These are phyloP conservation scores for Stephanodiscus minutulus DNA, from an alignment of 108 stramenopile species.

Conservation along the genomic window DNA sequence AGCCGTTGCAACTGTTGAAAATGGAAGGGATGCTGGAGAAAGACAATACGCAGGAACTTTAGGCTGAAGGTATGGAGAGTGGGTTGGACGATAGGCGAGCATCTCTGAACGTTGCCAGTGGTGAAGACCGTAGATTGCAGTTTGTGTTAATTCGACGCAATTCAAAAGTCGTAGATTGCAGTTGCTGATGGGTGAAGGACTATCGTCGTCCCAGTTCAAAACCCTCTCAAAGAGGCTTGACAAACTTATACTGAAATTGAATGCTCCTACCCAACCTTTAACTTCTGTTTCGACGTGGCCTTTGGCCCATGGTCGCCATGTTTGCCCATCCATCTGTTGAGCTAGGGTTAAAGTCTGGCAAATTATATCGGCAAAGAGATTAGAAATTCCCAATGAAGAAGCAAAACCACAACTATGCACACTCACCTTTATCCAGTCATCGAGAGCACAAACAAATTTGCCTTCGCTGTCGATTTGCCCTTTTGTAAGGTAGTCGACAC, in stretches of 20 bases:
- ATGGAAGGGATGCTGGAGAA: slow-evolving; percentile 69
- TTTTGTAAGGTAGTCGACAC: not conserved
- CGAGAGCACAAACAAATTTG: slow-evolving; percentile 19
- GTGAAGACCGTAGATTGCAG: slow-evolving; percentile 62
- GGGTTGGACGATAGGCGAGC: slow-evolving; percentile 55
- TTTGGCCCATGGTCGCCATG: slow-evolving; percentile 66
- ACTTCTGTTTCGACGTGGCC: slow-evolving; percentile 86
- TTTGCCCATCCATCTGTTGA: slow-evolving; percentile 83
- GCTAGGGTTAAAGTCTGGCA: slow-evolving; percentile 69
- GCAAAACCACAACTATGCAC: not conserved
- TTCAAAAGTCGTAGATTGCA: slow-evolving; percentile 45
- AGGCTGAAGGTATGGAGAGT: slow-evolving; percentile 13
- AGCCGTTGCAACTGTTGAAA: slow-evolving; percentile 65
- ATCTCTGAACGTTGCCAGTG: slow-evolving; percentile 73
- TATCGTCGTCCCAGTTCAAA: slow-evolving; percentile 75
- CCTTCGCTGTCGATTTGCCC: not conserved
- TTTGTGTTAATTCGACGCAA: slow-evolving; percentile 67
- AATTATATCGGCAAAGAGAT: slow-evolving; percentile 54
- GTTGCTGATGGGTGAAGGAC: slow-evolving; percentile 59
- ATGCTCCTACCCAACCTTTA: slow-evolving; percentile 91
- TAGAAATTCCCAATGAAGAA: not conserved
- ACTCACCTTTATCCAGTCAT: slow-evolving; percentile 46
- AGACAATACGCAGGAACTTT: slow-evolving; percentile 48
- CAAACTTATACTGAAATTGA: slow-evolving; percentile 87
- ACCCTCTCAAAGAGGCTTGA: slow-evolving; percentile 83